A percentile compares a stretch with the other conserved stretches of the same genome.
Evolutionary conservation across 2,329 filamentous ascomycete species (phyloP).

Genomic region (Microdochium bolleyi): DNA sequence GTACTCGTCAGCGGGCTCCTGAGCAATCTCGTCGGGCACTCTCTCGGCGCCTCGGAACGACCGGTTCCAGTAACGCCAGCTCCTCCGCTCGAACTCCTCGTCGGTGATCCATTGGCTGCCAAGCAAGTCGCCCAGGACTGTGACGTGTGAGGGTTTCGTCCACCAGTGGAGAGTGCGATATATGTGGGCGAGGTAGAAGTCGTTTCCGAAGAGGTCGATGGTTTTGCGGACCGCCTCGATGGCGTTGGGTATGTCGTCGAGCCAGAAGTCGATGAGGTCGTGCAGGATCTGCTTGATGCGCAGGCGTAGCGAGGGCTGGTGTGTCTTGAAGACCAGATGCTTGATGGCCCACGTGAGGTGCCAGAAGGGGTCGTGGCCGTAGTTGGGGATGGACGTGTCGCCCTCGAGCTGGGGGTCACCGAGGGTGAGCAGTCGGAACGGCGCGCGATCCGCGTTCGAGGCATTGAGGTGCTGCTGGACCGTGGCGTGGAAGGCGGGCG

Average conservation of each 20-base stretch:
- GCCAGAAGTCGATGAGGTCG: conserved; percentile 51
- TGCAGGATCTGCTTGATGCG: conserved; percentile 46
- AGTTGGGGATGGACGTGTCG: conserved; percentile 69
- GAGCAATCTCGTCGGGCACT: conserved; percentile 49
- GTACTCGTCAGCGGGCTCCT: conserved; percentile 39
- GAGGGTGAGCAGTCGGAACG: conserved; percentile 80
- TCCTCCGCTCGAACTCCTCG: conserved; percentile 70
- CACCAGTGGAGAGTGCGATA: conserved; percentile 81
- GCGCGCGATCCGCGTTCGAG: conserved; percentile 38
- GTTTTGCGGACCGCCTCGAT: conserved; percentile 66
- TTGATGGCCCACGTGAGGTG: conserved; percentile 38
- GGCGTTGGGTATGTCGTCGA: conserved; percentile 61
- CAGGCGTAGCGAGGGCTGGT: conserved; percentile 37
- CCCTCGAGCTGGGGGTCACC: conserved; percentile 93
- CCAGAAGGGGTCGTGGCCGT: conserved; percentile 43
- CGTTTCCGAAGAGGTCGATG: conserved; percentile 86
- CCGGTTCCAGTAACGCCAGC: conserved; percentile 68
- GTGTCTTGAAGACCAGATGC: conserved; percentile 38
- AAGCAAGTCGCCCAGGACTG: conserved; percentile 82
- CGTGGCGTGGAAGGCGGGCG: conserved; percentile 28
- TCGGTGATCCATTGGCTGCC: conserved; percentile 94
- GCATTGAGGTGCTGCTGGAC: conserved; percentile 19
- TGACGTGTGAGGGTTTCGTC: conserved; percentile 76
- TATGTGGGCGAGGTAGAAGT: conserved; percentile 89
- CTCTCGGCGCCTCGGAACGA: conserved; percentile 64